A percentile compares a stretch with the other conserved stretches of the same genome.
Conservation (phyloP, 805 yeast genomes). For the Saitoella complicata region DNA sequence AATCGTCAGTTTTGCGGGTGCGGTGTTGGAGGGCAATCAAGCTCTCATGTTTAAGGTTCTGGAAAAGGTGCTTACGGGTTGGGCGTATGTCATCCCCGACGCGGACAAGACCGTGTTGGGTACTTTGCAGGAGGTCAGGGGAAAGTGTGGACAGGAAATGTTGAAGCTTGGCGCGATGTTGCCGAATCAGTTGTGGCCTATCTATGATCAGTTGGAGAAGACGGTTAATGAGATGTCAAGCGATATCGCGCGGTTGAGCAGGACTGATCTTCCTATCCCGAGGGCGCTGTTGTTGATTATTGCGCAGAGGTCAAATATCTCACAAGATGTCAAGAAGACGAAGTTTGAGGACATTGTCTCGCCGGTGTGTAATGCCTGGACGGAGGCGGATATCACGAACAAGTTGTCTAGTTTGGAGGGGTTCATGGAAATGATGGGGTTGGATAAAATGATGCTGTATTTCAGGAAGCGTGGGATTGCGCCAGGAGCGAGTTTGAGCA, state of each 20-base stretch:
- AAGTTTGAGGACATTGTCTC: slow-evolving; percentile 79
- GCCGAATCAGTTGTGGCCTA: slow-evolving; percentile 76
- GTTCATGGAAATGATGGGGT: slow-evolving; percentile 96
- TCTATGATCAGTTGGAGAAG: slow-evolving; percentile 64
- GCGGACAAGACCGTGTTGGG: slow-evolving; percentile 17
- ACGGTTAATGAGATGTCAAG: slow-evolving; percentile 55
- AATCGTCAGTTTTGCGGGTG: slow-evolving; percentile 83
- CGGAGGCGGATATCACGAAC: slow-evolving; percentile 75
- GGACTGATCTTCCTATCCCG: slow-evolving; percentile 86
- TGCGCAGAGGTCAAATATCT: slow-evolving; percentile 58
- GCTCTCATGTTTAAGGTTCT: slow-evolving; percentile 60
- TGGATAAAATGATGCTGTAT: slow-evolving; percentile 82
- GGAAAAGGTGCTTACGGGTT: slow-evolving; percentile 72
- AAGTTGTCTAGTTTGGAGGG: slow-evolving; percentile 82
- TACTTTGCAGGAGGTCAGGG: slow-evolving; percentile 61
- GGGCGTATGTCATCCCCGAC: slow-evolving; percentile 66
- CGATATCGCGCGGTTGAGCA: slow-evolving; percentile 53
- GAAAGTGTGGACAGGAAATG: slow-evolving; percentile 86
- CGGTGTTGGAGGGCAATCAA: slow-evolving; percentile 54
- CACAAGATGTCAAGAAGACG: slow-evolving; percentile 50
- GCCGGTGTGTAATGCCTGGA: slow-evolving; percentile 86
- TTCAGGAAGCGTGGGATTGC: slow-evolving; percentile 70
- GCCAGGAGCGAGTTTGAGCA: slow-evolving; percentile 55
- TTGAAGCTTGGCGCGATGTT: slow-evolving; percentile 86
- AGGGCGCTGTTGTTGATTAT: slow-evolving; percentile 83